A percentile compares a stretch with the other conserved stretches of the same genome.
Evolutionary conservation across 2,329 filamentous ascomycete genomes (phyloP).

Genomic region (Tolypocladium ophioglossoides): DNA sequence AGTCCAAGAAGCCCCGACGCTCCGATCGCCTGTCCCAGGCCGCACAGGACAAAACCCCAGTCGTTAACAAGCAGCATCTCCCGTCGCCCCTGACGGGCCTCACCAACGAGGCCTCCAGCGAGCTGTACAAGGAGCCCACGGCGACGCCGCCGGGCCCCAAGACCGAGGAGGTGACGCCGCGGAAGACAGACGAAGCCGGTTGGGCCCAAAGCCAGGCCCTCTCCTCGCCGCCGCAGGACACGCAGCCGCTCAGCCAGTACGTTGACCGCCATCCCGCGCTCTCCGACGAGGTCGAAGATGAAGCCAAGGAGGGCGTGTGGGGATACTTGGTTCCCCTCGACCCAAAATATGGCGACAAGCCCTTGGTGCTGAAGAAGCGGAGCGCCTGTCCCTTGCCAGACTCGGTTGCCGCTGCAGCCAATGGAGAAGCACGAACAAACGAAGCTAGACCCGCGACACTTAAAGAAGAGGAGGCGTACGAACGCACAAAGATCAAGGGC

Average conservation of each 20-base stretch:
- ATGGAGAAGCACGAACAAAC: constrained; percentile 27
- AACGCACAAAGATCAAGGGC: constrained; percentile 49
- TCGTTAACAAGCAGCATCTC: constrained; percentile 56
- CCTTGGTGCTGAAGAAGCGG: constrained; percentile 61
- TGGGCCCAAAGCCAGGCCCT: constrained; percentile 33
- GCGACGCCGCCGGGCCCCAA: constrained; percentile 56
- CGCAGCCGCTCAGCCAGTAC: constrained; percentile 57
- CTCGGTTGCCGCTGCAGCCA: constrained; percentile 22
- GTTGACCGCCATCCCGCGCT: constrained; percentile 60
- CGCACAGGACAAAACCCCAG: constrained; percentile 42
- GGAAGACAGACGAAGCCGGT: constrained; percentile 34
- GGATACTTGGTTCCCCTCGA: constrained; percentile 85
- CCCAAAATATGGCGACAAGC: constrained; percentile 55
- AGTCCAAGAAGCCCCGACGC: constrained; percentile 75
- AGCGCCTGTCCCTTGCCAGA: constrained; percentile 55
- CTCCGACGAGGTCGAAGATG: constrained; percentile 75
- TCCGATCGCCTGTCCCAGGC: constrained; percentile 59
- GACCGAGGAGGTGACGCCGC: constrained; percentile 43
- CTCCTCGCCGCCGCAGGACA: constrained; percentile 55
- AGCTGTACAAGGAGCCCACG: constrained; percentile 55
- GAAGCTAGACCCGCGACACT: constrained; percentile 36
- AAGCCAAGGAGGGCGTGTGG: constrained; percentile 81
- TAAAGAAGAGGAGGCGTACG: constrained; percentile 49
- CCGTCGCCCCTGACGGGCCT: constrained; percentile 70
- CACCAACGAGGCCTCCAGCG: constrained; percentile 45